Evolutionary conservation across 2,329 filamentous ascomycete species (phyloP).

Genomic region (Lachnellula occidentalis): DNA sequence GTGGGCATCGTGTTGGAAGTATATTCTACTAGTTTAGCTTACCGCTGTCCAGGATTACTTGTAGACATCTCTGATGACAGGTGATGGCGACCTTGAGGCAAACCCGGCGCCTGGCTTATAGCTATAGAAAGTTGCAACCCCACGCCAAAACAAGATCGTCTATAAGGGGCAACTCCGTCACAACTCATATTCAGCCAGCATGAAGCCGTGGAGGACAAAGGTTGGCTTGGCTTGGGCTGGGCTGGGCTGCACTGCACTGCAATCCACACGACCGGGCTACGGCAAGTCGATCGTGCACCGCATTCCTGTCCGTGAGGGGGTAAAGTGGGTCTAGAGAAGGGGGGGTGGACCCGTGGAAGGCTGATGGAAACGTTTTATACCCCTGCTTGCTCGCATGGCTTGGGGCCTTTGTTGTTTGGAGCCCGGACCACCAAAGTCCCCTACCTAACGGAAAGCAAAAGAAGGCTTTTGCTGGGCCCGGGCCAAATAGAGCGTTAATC

Average conservation of each 20-base stretch:
- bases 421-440: slow-evolving; percentile 19
- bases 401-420: slow-evolving; percentile 18
- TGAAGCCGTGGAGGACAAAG: slow-evolving; percentile 6
- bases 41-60: no score
- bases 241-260: not conserved
- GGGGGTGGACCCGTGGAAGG: slow-evolving; percentile 2
- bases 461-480: slow-evolving; percentile 3
- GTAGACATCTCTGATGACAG: not conserved
- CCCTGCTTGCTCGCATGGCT: slow-evolving; percentile 13
- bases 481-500: slow-evolving; percentile 5
- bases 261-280: slow-evolving; percentile 2
- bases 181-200: slow-evolving; percentile 12
- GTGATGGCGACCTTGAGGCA: not conserved
- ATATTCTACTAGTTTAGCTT: not conserved
- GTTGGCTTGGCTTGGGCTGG: not conserved
- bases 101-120: not conserved
- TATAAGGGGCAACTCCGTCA: slow-evolving; percentile 18
- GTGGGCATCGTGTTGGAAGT: not conserved
- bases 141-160: slow-evolving; percentile 2
- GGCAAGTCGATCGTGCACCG: slow-evolving; percentile 14
- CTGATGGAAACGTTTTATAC: slow-evolving; percentile 23
- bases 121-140: not conserved
- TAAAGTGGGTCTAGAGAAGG: not conserved
- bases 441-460: not conserved
- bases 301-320: slow-evolving; percentile 5